Conservation (phyloP, 2,329 filamentous ascomycete genomes). For the Biscogniauxia mediterranea region DNA sequence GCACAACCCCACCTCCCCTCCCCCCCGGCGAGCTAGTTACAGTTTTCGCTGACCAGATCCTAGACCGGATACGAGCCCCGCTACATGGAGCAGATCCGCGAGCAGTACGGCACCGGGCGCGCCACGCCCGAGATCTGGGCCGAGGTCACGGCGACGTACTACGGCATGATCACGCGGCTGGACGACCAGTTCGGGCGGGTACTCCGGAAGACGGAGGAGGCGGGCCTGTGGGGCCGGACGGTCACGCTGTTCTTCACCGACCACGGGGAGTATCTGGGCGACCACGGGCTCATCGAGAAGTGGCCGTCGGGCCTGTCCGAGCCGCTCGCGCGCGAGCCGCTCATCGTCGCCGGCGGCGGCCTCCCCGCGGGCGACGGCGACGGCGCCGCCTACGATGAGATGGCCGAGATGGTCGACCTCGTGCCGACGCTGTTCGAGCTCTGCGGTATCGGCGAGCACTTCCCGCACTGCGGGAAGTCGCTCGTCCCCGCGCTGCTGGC, state of each 20-base stretch:
- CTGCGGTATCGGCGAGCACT: conserved; percentile 37
- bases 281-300: conserved; percentile 48
- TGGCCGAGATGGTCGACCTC: conserved; percentile 46
- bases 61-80: conserved; percentile 41
- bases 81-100: conserved; percentile 41
- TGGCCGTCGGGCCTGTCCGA: conserved; percentile 46
- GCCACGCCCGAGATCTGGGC: conserved; percentile 36
- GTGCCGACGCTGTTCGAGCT: conserved; percentile 43
- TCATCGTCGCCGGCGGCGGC: conserved; percentile 36
- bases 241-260: conserved; percentile 45
- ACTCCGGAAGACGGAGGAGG: conserved; percentile 33
- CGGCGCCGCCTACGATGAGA: conserved; percentile 14
- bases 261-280: conserved; percentile 47
- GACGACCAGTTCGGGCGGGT: conserved; percentile 46
- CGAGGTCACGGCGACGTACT: conserved; percentile 46
- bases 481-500: neutral
- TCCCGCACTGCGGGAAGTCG: conserved; percentile 40
- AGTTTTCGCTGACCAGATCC: too few relatives aligned
- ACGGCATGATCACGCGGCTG: conserved; percentile 38
- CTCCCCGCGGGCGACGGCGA: conserved; percentile 27
- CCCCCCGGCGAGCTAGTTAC: too few relatives aligned
- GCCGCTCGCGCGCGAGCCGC: conserved; percentile 40
- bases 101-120: conserved; percentile 37
- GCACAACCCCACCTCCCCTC: too few relatives aligned
- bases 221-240: conserved; percentile 37